phyloP scores from a whole-genome alignment of 2,329 filamentous ascomycete species.

The Fusarium drepaniforme region DNA sequence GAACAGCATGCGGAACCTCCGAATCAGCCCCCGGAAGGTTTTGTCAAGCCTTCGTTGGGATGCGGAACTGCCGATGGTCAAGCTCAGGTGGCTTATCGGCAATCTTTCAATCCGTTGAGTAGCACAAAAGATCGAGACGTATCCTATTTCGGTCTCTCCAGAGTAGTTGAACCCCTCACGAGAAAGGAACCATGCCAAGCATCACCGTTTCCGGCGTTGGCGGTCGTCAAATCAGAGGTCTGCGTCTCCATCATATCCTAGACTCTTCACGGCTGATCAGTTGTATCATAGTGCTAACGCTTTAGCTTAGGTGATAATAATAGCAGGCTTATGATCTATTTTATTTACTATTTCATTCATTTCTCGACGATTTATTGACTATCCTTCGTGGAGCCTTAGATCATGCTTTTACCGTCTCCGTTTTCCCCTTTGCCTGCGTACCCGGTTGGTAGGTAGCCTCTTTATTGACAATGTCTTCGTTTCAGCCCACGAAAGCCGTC shows the following conservation, averaged over 20 bases:
- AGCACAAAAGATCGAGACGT: not conserved
- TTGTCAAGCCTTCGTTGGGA: not conserved
- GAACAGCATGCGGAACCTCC: not conserved
- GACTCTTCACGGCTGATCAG: not conserved
- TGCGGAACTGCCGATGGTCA: not conserved
- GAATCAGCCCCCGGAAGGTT: not conserved
- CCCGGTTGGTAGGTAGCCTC: constrained; percentile 1
- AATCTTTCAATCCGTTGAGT: not conserved
- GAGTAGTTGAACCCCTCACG: not conserved
- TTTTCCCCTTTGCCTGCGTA: too few relatives aligned
- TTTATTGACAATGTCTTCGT: constrained; percentile 27
- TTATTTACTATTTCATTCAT: too few relatives aligned
- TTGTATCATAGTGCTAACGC: constrained; percentile 10
- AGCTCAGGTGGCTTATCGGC: not conserved
- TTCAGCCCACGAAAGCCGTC: not conserved
- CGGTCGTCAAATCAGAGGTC: not conserved
- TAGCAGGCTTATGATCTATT: too few relatives aligned
- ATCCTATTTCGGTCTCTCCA: not conserved
- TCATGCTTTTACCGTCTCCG: too few relatives aligned
- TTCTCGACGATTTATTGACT: too few relatives aligned
- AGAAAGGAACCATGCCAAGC: not conserved
- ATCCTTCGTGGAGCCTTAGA: too few relatives aligned
- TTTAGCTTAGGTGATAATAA: too few relatives aligned
- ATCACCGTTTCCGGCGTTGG: not conserved
- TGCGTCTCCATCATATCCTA: not conserved